These are phyloP conservation scores for Allomyces javanicus DNA, from an alignment of 192 early-diverging fungal species.

Conservation along the genomic window DNA sequence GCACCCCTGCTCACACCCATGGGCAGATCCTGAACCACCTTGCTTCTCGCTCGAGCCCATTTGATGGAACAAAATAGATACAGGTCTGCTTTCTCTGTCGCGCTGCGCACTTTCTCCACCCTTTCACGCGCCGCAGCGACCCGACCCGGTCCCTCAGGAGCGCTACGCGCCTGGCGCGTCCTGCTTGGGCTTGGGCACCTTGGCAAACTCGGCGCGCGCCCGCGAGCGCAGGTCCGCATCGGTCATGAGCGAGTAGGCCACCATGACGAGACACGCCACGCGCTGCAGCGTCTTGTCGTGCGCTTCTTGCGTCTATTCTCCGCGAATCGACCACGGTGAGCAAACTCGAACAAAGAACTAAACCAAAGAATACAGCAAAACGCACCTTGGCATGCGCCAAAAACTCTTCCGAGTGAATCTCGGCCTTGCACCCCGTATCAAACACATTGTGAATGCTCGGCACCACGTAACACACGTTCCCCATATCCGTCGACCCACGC, in stretches of 20 bases:
- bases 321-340: background rate
- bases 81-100: no score
- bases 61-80: no score
- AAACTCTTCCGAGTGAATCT: background rate
- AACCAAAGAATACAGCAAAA: background rate
- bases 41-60: no score
- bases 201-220: background rate
- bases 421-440: background rate
- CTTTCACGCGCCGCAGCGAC: no score
- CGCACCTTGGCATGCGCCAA: background rate
- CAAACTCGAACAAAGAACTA: background rate
- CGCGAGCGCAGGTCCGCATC: background rate
- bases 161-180: no score
- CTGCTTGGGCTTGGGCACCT: no score
- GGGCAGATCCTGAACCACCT: no score
- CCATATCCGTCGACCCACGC: background rate
- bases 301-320: background rate
- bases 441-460: background rate
- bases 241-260: background rate
- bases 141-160: no score
- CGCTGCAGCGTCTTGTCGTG: background rate
- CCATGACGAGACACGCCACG: background rate
- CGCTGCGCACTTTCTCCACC: no score
- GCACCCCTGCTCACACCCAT: no score
- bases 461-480: background rate